A percentile compares a stretch with the other conserved stretches of the same genome.
These are phyloP conservation scores for Dactylorhiza incarnata DNA, from an alignment of 106 monocot species.

Conservation along the genomic window DNA sequence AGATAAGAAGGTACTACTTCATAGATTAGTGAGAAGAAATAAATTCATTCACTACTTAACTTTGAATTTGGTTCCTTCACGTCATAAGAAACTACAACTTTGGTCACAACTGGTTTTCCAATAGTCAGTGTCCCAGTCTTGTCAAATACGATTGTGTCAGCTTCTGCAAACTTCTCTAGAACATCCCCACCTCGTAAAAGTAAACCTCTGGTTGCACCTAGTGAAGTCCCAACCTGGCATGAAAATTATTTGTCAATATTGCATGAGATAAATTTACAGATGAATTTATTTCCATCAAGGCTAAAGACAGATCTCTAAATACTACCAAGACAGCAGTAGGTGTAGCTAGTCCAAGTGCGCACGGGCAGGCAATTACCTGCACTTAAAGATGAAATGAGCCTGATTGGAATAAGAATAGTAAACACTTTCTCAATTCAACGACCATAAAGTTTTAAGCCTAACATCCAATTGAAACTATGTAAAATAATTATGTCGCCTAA, in stretches of 20 bases:
- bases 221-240: slow-evolving; percentile 88
- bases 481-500: not conserved
- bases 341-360: slow-evolving; percentile 96
- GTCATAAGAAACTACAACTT: slow-evolving; percentile 32
- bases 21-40: not conserved
- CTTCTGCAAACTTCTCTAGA: slow-evolving; percentile 87
- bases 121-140: slow-evolving; percentile 93
- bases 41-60: slow-evolving; percentile 34
- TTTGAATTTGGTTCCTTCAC: slow-evolving; percentile 20
- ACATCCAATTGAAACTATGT: not conserved
- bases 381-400: slow-evolving; percentile 7
- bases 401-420: not conserved
- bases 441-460: not conserved
- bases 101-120: slow-evolving; percentile 82
- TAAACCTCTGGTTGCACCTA: slow-evolving; percentile 86
- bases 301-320: slow-evolving; percentile 2
- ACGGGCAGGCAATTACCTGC: slow-evolving; percentile 97
- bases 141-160: slow-evolving; percentile 89
- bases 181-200: slow-evolving; percentile 94
- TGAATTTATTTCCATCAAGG: not conserved
- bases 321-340: slow-evolving; percentile 97
- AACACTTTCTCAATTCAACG: not conserved
- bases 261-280: not conserved
- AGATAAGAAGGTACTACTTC: not conserved
- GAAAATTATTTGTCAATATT: not conserved